Conservation (phyloP, 2,329 filamentous ascomycete genomes). For the Penicillium corylophilum region DNA sequence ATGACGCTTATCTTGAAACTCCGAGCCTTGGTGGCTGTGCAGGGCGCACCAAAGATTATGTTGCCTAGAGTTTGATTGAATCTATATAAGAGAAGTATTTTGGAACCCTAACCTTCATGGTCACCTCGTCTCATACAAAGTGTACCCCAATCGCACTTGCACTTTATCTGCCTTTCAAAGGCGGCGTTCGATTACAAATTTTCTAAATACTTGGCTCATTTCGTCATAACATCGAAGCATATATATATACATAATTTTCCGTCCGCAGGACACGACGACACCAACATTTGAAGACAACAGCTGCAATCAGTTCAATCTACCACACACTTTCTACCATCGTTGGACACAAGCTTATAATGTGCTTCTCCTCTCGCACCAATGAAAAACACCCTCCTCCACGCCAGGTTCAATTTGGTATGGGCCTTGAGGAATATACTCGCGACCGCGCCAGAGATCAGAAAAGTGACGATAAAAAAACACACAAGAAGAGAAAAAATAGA, state of each 20-base stretch:
- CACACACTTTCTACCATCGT: no score
- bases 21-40: background rate
- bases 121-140: no score
- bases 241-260: no score
- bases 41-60: background rate
- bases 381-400: background rate
- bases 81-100: background rate
- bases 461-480: background rate
- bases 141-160: no score
- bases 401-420: background rate
- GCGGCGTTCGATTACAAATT: no score
- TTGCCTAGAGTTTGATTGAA: background rate
- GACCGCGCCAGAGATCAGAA: slow-evolving; percentile 1
- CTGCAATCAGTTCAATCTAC: no score
- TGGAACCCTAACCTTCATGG: no score
- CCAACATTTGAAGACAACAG: background rate
- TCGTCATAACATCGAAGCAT: no score
- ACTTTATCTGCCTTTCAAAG: no score
- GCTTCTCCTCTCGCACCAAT: no score
- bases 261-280: no score
- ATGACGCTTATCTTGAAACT: background rate
- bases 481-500: background rate
- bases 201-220: no score
- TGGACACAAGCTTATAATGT: slow-evolving; percentile 3
- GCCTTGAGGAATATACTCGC: background rate